These are phyloP conservation scores for Fusarium veterinarium DNA, from an alignment of 2,329 filamentous ascomycete species.

Conservation along the genomic window DNA sequence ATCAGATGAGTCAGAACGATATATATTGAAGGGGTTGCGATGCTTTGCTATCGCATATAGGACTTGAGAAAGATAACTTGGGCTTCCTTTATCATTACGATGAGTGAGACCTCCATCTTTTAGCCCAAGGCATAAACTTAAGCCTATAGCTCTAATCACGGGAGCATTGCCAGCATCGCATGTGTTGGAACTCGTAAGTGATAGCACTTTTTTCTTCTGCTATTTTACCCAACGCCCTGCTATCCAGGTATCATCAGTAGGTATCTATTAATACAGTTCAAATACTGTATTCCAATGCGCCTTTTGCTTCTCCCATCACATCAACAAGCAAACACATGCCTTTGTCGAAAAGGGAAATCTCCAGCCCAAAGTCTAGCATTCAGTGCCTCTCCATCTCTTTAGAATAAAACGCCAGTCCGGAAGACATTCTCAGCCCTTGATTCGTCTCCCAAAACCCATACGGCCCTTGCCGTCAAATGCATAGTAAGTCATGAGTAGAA, in stretches of 20 bases:
- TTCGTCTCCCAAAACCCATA: slow-evolving; percentile 53
- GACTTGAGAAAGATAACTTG: background rate
- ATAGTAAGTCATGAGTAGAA: slow-evolving; percentile 34
- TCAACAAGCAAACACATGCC: background rate
- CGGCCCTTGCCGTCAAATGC: slow-evolving; percentile 44
- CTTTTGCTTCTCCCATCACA: background rate
- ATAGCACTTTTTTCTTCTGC: slow-evolving; percentile 8
- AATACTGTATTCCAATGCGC: slow-evolving; percentile 25
- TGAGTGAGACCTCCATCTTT: background rate
- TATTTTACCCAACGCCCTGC: slow-evolving; percentile 26
- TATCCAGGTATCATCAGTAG: slow-evolving; percentile 35
- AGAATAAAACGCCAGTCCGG: slow-evolving; percentile 43
- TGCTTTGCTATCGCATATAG: background rate
- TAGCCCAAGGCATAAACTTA: background rate
- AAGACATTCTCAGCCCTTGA: slow-evolving; percentile 70
- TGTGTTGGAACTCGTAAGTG: background rate
- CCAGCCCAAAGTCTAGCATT: slow-evolving; percentile 11
- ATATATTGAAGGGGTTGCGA: background rate
- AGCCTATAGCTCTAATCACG: background rate
- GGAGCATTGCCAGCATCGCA: background rate
- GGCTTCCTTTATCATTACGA: background rate
- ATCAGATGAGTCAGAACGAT: background rate
- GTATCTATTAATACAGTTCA: slow-evolving; percentile 36
- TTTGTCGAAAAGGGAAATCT: background rate
- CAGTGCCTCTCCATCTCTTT: slow-evolving; percentile 7